phyloP scores from a whole-genome alignment of 2,329 filamentous ascomycete genomes.

The Fusarium pseudonygamai region DNA sequence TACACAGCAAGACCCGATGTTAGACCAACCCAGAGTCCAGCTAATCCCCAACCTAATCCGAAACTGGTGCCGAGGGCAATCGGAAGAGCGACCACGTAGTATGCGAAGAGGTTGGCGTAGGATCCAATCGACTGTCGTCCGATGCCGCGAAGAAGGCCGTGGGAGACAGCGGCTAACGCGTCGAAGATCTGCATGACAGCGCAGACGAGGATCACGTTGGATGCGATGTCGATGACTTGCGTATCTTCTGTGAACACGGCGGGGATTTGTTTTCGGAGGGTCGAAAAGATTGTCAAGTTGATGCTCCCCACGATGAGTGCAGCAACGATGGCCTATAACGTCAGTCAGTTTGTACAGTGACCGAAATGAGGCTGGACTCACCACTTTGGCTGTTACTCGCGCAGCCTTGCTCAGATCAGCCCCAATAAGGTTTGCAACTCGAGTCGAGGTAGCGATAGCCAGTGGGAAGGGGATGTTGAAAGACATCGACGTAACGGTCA shows the following conservation, averaged over 20 bases:
- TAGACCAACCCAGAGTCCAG: constrained; percentile 83
- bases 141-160: constrained; percentile 83
- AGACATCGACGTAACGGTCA: constrained; percentile 78
- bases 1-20: constrained; percentile 73
- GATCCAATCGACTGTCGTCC: constrained; percentile 87
- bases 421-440: constrained; percentile 89
- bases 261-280: constrained; percentile 75
- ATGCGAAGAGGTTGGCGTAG: constrained; percentile 85
- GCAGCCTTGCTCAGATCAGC: constrained; percentile 81
- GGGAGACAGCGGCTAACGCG: constrained; percentile 77
- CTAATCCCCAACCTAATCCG: constrained; percentile 75
- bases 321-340: constrained; percentile 61
- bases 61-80: constrained; percentile 82
- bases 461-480: constrained; percentile 93
- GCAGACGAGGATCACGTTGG: constrained; percentile 76
- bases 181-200: constrained; percentile 93
- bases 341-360: accelerated
- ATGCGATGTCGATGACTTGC: constrained; percentile 72
- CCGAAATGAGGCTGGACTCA: constrained; percentile 40
- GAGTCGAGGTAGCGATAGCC: constrained; percentile 85
- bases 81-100: constrained; percentile 85
- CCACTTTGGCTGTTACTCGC: constrained; percentile 78
- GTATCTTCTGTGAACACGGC: constrained; percentile 75
- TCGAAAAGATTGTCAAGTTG: constrained; percentile 75
- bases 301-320: constrained; percentile 75